These are phyloP conservation scores for Schizosaccharomyces octosporus DNA, from an alignment of 805 yeast species.

Conservation along the genomic window DNA sequence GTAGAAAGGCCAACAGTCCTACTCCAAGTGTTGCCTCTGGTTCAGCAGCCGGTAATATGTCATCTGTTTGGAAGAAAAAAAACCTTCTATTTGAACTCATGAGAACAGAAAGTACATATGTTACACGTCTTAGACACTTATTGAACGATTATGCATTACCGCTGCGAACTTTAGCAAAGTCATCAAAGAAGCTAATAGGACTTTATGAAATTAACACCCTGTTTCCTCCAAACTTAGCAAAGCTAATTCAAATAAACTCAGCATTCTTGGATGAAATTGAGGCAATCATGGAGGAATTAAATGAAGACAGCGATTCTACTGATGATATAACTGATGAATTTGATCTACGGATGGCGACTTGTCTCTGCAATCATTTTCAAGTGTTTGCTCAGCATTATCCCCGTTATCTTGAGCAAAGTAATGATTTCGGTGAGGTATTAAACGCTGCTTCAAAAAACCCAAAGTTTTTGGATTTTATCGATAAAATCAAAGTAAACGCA, in stretches of 20 bases:
- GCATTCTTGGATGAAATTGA: neutral
- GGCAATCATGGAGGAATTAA: neutral
- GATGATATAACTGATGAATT: neutral
- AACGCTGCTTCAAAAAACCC: neutral
- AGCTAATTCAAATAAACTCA: neutral
- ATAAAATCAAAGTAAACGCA: neutral
- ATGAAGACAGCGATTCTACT: neutral
- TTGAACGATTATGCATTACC: neutral
- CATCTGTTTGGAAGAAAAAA: neutral
- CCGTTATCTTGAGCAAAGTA: constrained; percentile 1
- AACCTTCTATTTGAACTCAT: neutral
- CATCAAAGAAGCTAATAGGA: neutral
- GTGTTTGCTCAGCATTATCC: constrained; percentile 1
- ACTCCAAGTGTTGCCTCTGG: neutral
- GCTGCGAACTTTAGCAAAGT: neutral
- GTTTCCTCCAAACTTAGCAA: neutral
- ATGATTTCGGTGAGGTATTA: neutral
- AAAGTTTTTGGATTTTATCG: neutral
- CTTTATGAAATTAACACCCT: neutral
- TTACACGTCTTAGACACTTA: neutral
- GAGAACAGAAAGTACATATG: neutral
- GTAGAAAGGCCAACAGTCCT: neutral
- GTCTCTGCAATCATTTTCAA: neutral
- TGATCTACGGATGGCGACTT: neutral
- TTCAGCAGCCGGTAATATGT: neutral